Evolutionary conservation across 2,329 filamentous ascomycete species (phyloP).

Genomic region (Thielaviopsis euricoi): DNA sequence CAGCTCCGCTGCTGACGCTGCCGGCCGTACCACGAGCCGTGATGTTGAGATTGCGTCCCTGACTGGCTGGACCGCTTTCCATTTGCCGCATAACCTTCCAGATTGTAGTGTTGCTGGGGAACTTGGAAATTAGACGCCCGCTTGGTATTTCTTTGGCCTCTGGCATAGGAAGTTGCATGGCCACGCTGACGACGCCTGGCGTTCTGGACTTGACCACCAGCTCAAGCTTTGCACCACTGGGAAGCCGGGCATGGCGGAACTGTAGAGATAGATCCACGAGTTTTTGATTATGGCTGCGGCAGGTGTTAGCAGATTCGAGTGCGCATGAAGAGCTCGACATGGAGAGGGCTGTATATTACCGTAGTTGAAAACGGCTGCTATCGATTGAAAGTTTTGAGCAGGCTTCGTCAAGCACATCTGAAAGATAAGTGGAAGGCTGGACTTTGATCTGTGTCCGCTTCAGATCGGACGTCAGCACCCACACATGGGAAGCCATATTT

Average conservation of each 20-base stretch:
- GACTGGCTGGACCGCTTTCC: constrained; percentile 55
- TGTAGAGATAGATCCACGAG: constrained; percentile 70
- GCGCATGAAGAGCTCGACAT: not conserved
- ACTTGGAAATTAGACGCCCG: constrained; percentile 63
- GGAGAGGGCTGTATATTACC: constrained; percentile 32
- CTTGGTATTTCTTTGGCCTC: constrained; percentile 47
- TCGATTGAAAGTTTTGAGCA: constrained; percentile 65
- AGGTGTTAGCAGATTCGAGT: not conserved
- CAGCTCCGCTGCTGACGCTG: constrained; percentile 39
- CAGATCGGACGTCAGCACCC: constrained; percentile 68
- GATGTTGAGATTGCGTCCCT: constrained; percentile 53
- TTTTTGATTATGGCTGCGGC: constrained; percentile 60
- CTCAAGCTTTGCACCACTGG: constrained; percentile 78
- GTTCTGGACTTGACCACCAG: constrained; percentile 77
- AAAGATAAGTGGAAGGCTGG: constrained; percentile 61
- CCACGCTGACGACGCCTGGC: constrained; percentile 70
- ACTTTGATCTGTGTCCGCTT: constrained; percentile 71
- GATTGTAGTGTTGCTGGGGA: constrained; percentile 72
- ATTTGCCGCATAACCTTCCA: constrained; percentile 87
- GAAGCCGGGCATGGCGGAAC: constrained; percentile 67
- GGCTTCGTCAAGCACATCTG: constrained; percentile 74
- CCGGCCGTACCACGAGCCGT: constrained; percentile 66
- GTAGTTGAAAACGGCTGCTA: constrained; percentile 61
- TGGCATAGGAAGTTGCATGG: constrained; percentile 64
- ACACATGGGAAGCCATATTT: constrained; percentile 73